Base-by-base conservation (phyloP, 1,284 basidiomycete genomes). In the Pseudozyma hubeiensis region DNA sequence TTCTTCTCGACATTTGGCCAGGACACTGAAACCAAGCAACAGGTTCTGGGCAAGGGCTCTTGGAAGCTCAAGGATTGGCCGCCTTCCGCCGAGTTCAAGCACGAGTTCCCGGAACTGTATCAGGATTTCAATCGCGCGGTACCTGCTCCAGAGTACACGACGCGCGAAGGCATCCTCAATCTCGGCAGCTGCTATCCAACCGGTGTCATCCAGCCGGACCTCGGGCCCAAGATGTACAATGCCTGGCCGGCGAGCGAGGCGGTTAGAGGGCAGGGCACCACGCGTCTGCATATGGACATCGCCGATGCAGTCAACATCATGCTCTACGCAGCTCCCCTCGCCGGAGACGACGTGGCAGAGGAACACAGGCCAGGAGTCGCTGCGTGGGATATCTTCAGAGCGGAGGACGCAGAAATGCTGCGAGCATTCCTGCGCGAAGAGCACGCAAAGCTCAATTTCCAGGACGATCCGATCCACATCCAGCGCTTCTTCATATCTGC, bases 21-120 rank as follows among this genome's bases (percentile, higher is more conserved):
- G 62, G 90, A 91, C 57, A 87, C 67, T 87, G 66, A 88, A 80
- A 11, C 86, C 87, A 60, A 86, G 78, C 53, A 87, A 87, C 74
- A 39, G 16, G 33, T 58, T 3, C 56, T 80, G 3, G 74, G 74
- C 30, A 30, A 46, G 10, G 78, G 78, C 17, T 62, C 90, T 85
- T 84, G 91, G 89, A 95, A 95, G 86, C 86, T 97, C 76, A 94
- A 96, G 88, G 95, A 98, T 84, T 97, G 94, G 94, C 95, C 95
- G 2, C 88, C 91, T 0, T 90, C 91, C 3, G 88, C 89, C 3
- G 93, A 95, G 68, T 96, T 97, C 85, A 90, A 90, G 78, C 87
- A 87, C 2, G 89, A 89, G 5, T 94, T 94, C 79, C 94, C 94
- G 0, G 90, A 91, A 66, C 86, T 97, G n/a, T 97, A 90, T 81